These are phyloP conservation scores for Vachellia collinsii DNA, from an alignment of 306 rosid genomes.

Conservation along the genomic window DNA sequence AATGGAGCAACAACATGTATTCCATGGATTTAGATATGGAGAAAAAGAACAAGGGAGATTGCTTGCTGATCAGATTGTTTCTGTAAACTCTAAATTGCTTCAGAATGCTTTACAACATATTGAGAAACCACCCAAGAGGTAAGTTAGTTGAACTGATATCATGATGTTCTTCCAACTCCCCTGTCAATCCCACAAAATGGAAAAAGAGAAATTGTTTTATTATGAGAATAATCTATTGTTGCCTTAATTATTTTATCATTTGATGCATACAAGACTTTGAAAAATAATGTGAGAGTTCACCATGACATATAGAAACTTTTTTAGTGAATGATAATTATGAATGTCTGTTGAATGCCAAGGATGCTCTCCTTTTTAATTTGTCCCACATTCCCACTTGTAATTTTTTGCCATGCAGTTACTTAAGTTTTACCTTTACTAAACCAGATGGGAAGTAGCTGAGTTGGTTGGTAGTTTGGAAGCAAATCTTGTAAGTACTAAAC, in stretches of 20 bases:
- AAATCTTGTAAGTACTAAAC: slow-evolving; percentile 45
- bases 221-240: neutral
- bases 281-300: neutral
- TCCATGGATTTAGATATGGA: slow-evolving; percentile 77
- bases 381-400: slow-evolving; percentile 15
- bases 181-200: neutral
- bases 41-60: slow-evolving; percentile 77
- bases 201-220: slow-evolving; percentile 10
- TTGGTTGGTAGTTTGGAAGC: slow-evolving; percentile 51
- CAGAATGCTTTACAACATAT: slow-evolving; percentile 63
- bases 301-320: neutral
- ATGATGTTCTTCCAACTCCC: slow-evolving; percentile 28
- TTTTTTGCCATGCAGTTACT: slow-evolving; percentile 15
- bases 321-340: neutral
- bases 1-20: slow-evolving; percentile 83
- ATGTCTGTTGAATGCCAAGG: slow-evolving; percentile 28
- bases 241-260: slow-evolving; percentile 25
- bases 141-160: slow-evolving; percentile 37
- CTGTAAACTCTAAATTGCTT: slow-evolving; percentile 71
- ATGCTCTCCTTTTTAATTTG: neutral
- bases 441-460: slow-evolving; percentile 72
- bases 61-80: slow-evolving; percentile 83
- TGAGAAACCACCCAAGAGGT: slow-evolving; percentile 63
- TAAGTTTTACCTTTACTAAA: slow-evolving; percentile 41
- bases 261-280: slow-evolving; percentile 6